A percentile compares a stretch with the other conserved stretches of the same genome.
Conservation (phyloP, 2,329 filamentous ascomycete genomes). For the Pseudopyricularia javanii region DNA sequence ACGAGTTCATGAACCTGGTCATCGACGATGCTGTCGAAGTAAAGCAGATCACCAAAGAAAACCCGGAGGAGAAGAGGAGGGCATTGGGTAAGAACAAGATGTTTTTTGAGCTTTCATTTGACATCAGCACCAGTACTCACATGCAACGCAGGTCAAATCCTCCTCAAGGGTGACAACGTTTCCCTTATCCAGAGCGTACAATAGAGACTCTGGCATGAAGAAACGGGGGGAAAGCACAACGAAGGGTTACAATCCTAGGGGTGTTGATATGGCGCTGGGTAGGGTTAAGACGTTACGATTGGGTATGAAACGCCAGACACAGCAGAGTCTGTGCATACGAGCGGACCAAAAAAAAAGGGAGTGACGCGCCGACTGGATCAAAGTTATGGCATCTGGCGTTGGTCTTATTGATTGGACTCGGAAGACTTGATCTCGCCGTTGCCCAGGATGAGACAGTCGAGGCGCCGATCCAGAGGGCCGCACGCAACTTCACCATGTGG, state of each 20-base stretch:
- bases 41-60: slow-evolving; percentile 68
- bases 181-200: slow-evolving; percentile 56
- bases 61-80: slow-evolving; percentile 63
- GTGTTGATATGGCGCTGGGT: background rate
- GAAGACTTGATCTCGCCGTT: slow-evolving; percentile 44
- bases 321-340: background rate
- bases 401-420: background rate
- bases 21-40: slow-evolving; percentile 87
- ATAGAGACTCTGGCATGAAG: background rate
- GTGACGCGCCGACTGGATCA: background rate
- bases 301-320: background rate
- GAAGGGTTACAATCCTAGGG: background rate
- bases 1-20: slow-evolving; percentile 99
- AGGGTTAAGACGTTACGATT: background rate
- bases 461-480: slow-evolving; percentile 61
- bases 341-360: background rate
- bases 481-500: slow-evolving; percentile 45
- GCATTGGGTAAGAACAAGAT: slow-evolving; percentile 50
- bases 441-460: slow-evolving; percentile 68
- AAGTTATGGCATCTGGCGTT: background rate
- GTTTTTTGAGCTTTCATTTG: background rate
- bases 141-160: slow-evolving; percentile 53
- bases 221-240: background rate
- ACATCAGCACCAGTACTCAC: background rate
- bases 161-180: slow-evolving; percentile 82